These are phyloP conservation scores for Geosmithia flava DNA, from an alignment of 2,329 filamentous ascomycete genomes.

Conservation along the genomic window DNA sequence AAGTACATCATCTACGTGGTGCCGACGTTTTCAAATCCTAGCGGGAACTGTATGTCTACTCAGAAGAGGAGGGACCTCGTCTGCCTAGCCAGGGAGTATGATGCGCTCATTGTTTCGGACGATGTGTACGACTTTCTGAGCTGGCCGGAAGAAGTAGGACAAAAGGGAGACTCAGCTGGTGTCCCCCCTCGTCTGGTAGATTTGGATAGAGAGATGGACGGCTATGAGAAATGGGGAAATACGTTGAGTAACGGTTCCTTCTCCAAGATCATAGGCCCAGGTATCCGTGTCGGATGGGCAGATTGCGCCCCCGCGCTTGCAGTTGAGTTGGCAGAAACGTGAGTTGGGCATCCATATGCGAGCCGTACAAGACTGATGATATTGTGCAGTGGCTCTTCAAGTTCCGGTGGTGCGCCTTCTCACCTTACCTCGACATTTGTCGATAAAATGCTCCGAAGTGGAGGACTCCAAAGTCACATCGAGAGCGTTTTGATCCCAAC, in stretches of 20 bases:
- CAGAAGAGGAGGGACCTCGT: conserved; percentile 43
- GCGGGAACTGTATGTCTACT: conserved; percentile 50
- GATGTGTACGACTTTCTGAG: conserved; percentile 63
- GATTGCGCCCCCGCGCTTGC: conserved; percentile 3
- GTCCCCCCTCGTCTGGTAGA: conserved; percentile 34
- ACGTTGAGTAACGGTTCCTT: conserved; percentile 55
- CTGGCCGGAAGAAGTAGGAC: conserved; percentile 27
- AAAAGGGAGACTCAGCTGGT: background rate
- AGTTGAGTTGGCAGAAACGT: background rate
- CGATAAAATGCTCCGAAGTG: conserved; percentile 8
- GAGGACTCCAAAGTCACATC: conserved; percentile 9
- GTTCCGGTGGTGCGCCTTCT: conserved; percentile 3
- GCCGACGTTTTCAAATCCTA: conserved; percentile 60
- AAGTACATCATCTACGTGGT: conserved; percentile 57
- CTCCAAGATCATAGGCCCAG: conserved; percentile 53
- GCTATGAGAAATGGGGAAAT: conserved; percentile 40
- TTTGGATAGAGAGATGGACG: conserved; percentile 32
- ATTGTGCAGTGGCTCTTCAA: conserved; percentile 1
- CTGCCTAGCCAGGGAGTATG: conserved; percentile 46
- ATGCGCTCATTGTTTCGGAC: conserved; percentile 54
- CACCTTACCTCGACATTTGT: conserved; percentile 4
- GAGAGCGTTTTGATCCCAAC: conserved; percentile 7
- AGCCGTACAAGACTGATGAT: no score
- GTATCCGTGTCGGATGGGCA: conserved; percentile 47
- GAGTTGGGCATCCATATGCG: background rate